Evolutionary conservation across 2,329 filamentous ascomycete genomes (phyloP).

Genomic region (Lachnellula arida): DNA sequence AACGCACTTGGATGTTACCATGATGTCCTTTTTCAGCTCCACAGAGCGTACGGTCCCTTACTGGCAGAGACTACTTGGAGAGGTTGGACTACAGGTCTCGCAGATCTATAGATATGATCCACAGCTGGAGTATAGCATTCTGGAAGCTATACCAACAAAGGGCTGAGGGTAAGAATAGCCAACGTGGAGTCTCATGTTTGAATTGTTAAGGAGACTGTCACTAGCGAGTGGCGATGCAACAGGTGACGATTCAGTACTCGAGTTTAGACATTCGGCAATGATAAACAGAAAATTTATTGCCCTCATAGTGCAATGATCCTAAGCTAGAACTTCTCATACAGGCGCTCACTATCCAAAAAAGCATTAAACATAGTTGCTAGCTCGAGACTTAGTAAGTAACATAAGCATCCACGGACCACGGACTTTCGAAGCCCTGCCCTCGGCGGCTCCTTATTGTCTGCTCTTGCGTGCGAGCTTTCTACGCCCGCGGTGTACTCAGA

Average conservation of each 20-base stretch:
- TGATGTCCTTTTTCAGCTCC: neutral
- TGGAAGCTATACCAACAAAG: neutral
- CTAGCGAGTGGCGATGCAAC: neutral
- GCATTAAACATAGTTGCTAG: neutral
- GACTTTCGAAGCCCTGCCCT: neutral
- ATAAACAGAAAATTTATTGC: neutral
- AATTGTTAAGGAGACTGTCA: neutral
- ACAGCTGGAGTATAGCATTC: neutral
- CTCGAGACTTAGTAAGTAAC: neutral
- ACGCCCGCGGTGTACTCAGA: neutral
- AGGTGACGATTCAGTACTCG: neutral
- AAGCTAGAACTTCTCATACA: neutral
- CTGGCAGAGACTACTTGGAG: neutral
- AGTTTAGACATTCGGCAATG: neutral
- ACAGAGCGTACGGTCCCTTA: neutral
- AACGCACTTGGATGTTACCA: slow-evolving; percentile 2
- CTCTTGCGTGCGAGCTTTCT: neutral
- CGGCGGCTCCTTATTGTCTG: neutral
- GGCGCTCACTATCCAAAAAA: neutral
- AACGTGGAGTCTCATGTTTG: neutral
- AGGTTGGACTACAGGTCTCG: neutral
- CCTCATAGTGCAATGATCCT: neutral
- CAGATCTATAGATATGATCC: neutral
- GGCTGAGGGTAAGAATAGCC: neutral
- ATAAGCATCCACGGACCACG: neutral